Percentiles rank a stretch among this genome's conserved stretches.
phyloP scores from a whole-genome alignment of 2,329 filamentous ascomycete species.

The Scopulariopsis brevicaulis region DNA sequence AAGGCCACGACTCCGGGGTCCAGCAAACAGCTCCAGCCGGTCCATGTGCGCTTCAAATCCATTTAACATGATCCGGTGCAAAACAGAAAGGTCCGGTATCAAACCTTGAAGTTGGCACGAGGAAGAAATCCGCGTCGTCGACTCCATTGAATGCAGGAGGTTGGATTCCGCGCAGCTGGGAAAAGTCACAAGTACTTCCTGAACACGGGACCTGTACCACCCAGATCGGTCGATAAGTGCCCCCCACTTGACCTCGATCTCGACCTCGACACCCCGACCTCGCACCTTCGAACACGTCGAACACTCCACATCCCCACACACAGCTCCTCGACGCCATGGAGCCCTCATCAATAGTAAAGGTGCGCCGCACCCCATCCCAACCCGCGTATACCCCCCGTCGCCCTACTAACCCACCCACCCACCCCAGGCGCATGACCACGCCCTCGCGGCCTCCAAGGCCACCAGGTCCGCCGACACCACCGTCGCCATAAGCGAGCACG shows the following conservation, averaged over 20 bases:
- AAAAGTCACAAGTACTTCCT: no score
- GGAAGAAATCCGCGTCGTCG: no score
- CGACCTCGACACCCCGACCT: not conserved
- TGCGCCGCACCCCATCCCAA: not conserved
- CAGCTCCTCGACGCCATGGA: conserved; percentile 18
- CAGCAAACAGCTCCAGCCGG: no score
- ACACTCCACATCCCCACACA: not conserved
- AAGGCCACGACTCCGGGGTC: no score
- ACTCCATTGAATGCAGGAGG: no score
- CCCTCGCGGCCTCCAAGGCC: conserved; percentile 69
- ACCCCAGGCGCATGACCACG: conserved; percentile 73
- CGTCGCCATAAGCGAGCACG: conserved; percentile 78
- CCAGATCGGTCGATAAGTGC: not conserved
- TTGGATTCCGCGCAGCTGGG: no score
- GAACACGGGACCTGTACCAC: not conserved
- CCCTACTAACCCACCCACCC: not conserved
- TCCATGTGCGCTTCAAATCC: no score
- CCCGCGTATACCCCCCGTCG: not conserved
- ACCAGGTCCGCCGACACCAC: conserved; percentile 64
- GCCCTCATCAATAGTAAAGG: conserved; percentile 15
- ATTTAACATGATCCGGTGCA: no score
- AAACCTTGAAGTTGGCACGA: no score
- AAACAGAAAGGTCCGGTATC: no score
- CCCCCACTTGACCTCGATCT: not conserved
- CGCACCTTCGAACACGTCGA: not conserved